Evolutionary conservation across 305 asterid species (phyloP).

Genomic region (Fraxinus nigra): DNA sequence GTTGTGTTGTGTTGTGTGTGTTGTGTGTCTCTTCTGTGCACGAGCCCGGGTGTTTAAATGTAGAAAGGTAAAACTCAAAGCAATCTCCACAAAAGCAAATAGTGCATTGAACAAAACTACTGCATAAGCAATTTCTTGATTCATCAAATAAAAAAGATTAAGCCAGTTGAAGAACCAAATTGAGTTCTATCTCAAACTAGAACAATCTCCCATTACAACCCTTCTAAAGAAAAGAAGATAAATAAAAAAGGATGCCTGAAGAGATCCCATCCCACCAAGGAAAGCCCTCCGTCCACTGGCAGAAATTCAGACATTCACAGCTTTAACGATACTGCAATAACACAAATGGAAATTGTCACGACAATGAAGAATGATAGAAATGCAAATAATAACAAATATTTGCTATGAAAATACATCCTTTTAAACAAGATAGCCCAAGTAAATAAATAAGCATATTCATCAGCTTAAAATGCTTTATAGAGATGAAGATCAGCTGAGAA

Average conservation of each 20-base stretch:
- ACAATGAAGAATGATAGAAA: not conserved
- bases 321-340: conserved; percentile 50
- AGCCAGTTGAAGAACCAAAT: conserved; percentile 6
- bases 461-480: not conserved
- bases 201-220: conserved; percentile 12
- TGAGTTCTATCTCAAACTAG: conserved; percentile 14
- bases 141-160: not conserved
- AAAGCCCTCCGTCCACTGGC: not conserved
- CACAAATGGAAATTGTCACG: not conserved
- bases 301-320: not conserved
- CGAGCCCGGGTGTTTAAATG: not conserved
- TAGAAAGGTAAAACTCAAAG: not conserved
- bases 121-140: not conserved
- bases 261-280: not conserved
- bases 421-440: not conserved
- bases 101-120: not conserved
- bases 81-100: not conserved
- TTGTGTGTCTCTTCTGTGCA: no score
- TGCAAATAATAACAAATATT: not conserved
- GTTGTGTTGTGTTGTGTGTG: no score
- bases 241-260: not conserved
- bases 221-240: not conserved
- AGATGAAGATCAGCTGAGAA: not conserved
- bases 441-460: not conserved
- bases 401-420: not conserved